Evolutionary conservation across 768 basidiomycete genomes (phyloP).

Genomic region (Pleurotus pulmonarius): DNA sequence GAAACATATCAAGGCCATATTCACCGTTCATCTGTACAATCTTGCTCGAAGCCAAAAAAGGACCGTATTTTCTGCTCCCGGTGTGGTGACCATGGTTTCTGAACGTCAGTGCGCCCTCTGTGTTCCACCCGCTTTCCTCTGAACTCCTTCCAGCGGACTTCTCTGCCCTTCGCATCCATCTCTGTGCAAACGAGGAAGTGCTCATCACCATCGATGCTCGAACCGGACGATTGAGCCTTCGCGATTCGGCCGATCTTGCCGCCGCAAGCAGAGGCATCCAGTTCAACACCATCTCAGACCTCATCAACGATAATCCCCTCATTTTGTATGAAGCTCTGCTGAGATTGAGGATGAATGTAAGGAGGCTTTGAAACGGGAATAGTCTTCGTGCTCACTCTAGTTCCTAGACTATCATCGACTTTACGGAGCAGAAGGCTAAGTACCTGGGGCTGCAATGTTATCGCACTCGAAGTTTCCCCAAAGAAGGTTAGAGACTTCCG

Average conservation of each 20-base stretch:
- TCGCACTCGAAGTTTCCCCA: slow-evolving; percentile 61
- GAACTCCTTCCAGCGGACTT: slow-evolving; percentile 34
- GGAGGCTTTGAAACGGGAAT: slow-evolving; percentile 17
- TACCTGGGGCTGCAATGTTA: slow-evolving; percentile 80
- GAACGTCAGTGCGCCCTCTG: slow-evolving; percentile 41
- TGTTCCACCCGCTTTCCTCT: neutral
- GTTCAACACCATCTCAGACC: slow-evolving; percentile 54
- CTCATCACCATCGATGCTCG: slow-evolving; percentile 75
- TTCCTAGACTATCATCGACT: slow-evolving; percentile 75
- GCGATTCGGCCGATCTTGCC: slow-evolving; percentile 79
- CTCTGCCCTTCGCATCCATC: slow-evolving; percentile 56
- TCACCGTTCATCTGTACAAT: slow-evolving; percentile 51
- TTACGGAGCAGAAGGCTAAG: slow-evolving; percentile 81
- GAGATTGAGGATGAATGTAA: slow-evolving; percentile 58
- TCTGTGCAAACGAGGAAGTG: slow-evolving; percentile 76
- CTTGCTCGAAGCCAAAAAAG: slow-evolving; percentile 48
- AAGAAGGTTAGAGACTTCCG: slow-evolving; percentile 47
- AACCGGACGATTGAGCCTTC: slow-evolving; percentile 73
- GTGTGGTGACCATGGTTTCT: slow-evolving; percentile 49
- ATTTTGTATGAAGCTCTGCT: slow-evolving; percentile 55
- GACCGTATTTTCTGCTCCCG: slow-evolving; percentile 59
- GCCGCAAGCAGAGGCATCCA: slow-evolving; percentile 69
- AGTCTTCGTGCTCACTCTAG: too few relatives aligned
- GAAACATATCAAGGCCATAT: slow-evolving; percentile 60
- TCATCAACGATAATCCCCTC: slow-evolving; percentile 67